Base-by-base conservation (phyloP, 2,329 filamentous ascomycete genomes). In the Aspergillus pseudotamarii region DNA sequence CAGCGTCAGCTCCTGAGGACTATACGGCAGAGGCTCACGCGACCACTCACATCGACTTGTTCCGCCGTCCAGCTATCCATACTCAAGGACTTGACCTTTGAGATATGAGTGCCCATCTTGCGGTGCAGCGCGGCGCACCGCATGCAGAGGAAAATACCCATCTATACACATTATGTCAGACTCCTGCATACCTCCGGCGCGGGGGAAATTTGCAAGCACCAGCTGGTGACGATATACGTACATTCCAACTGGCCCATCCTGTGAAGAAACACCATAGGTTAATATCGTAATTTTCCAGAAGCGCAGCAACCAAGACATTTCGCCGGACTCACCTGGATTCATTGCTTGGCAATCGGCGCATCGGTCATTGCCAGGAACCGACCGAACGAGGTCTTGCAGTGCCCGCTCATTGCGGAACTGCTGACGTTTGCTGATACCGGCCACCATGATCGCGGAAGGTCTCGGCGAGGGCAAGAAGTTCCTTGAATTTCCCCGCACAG, bases 21-120 rank as follows among this genome's bases (percentile, higher is more conserved):
- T 12, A 21, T 12, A 3, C 23, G 2, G 26, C 32, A 57, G 58
- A 34, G 43, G 54, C 34, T 53, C 43, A 21, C 8, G 23, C 28
- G 14, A 48, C 55, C 63, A 80, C 87, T 80, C 83, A 97, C 94
- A 81, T 99, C 95, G 67, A 99, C 94, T 81, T 99, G 95, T 65
- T 98, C 95, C 73, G 90, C 90, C 56, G 91, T 89, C 95, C 95
- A 99, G 70, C 91, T 95, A 80, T 99, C 95, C 94, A 99, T 98
- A 78, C 91, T 98, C 81, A 99, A 80, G 43, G 94, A 98, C 80
- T 99, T 99, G 83, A 99, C 93, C 79, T 99, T 99, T 69, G 94
- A 97, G 67, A 99, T 93, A 79, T 99, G 95, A 46, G 95, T 98
- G 65, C 95, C 95, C 73, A 99, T 84, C 81, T 98, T 98, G 75